Percentiles rank a stretch among this genome's conserved stretches.
phyloP scores from a whole-genome alignment of 2,329 filamentous ascomycete genomes.

The Colletotrichum navitas region DNA sequence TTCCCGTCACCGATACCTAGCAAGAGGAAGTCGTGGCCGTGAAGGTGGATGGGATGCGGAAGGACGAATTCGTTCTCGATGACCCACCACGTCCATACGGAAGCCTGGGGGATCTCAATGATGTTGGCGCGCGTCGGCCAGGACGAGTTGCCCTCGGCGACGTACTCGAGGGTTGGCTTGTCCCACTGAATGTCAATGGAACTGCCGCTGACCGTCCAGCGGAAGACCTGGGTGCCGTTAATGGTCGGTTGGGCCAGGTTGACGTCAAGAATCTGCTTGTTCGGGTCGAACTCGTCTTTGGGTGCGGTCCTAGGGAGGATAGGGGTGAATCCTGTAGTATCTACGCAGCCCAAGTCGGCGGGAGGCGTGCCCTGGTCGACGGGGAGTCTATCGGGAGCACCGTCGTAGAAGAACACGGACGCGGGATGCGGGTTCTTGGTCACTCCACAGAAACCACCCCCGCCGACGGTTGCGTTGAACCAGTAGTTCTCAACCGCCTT shows the following conservation, averaged over 20 bases:
- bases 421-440: conserved; percentile 51
- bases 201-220: conserved; percentile 51
- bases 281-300: conserved; percentile 45
- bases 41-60: conserved; percentile 63
- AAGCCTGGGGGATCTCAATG: conserved; percentile 41
- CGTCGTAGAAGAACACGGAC: conserved; percentile 54
- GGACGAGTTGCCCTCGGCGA: conserved; percentile 42
- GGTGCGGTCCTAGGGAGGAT: conserved; percentile 46
- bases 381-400: conserved; percentile 49
- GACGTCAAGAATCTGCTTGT: conserved; percentile 45
- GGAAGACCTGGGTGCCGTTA: conserved; percentile 40
- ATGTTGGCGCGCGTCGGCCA: conserved; percentile 44
- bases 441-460: conserved; percentile 48
- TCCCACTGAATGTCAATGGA: conserved; percentile 55
- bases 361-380: conserved; percentile 46
- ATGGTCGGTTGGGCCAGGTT: conserved; percentile 41
- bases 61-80: conserved; percentile 48
- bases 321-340: conserved; percentile 43
- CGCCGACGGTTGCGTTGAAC: conserved; percentile 54
- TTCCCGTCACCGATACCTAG: conserved; percentile 45
- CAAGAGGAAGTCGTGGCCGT: conserved; percentile 57
- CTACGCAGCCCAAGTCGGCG: conserved; percentile 41
- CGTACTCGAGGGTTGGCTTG: conserved; percentile 52
- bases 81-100: conserved; percentile 51
- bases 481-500: conserved; percentile 55